Percentiles rank a stretch among this genome's conserved stretches.
Evolutionary conservation across 2,329 filamentous ascomycete genomes (phyloP).

Genomic region (Phaeosphaeria sp.): DNA sequence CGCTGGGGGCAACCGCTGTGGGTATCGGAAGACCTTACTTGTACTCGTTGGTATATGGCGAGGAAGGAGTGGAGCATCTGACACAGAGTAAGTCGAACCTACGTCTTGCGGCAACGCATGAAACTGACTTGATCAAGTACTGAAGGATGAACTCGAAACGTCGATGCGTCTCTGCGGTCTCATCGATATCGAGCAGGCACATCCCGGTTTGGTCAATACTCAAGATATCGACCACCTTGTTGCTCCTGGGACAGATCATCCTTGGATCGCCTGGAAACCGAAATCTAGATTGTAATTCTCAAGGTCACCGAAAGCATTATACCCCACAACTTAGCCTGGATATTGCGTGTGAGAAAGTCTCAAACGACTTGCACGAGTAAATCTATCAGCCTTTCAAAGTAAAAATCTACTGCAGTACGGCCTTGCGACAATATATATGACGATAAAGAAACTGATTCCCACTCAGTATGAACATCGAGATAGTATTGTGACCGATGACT

Average conservation of each 20-base stretch:
- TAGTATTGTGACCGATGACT: too few species aligned
- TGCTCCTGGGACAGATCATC: conserved; percentile 16
- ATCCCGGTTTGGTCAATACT: conserved; percentile 64
- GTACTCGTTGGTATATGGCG: conserved; percentile 48
- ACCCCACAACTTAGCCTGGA: too few species aligned
- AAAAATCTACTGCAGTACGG: too few species aligned
- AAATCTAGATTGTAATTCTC: too few species aligned
- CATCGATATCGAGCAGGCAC: conserved; percentile 63
- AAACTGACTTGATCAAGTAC: conserved; percentile 22
- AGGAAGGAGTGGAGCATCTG: conserved; percentile 4
- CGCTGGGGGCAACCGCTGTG: conserved; percentile 67
- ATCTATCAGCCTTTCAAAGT: too few species aligned
- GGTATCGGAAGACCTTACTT: conserved; percentile 68
- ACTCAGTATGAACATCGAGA: too few species aligned
- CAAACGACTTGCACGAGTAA: too few species aligned
- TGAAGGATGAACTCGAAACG: conserved; percentile 65
- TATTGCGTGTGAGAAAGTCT: too few species aligned
- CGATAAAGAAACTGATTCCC: too few species aligned
- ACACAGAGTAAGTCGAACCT: conserved; percentile 9
- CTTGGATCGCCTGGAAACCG: conserved; percentile 14
- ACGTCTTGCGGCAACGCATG: background rate
- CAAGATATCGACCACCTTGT: conserved; percentile 32
- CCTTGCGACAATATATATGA: too few species aligned
- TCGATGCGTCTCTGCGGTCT: conserved; percentile 69
- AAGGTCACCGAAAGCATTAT: too few species aligned